Conservation (phyloP, 345 rosid genomes). For the Eucalyptus pauciflora region DNA sequence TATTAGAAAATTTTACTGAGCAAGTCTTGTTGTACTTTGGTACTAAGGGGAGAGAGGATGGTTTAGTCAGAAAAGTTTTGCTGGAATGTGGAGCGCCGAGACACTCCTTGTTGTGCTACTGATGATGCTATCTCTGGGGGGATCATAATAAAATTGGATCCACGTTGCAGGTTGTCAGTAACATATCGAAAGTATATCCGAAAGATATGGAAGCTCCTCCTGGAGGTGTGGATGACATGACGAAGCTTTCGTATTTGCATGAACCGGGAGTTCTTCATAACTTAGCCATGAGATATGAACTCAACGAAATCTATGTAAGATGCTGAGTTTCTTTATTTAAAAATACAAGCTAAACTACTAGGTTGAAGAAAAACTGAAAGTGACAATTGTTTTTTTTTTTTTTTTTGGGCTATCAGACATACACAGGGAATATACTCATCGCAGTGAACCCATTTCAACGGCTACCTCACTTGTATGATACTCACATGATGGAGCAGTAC, state of each 20-base stretch:
- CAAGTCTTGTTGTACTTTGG: neutral
- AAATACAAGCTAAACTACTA: neutral
- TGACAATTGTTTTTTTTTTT: neutral
- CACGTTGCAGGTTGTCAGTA: constrained; percentile 66
- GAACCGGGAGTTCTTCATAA: constrained; percentile 97
- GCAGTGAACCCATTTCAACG: constrained; percentile 99
- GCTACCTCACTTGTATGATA: constrained; percentile 94
- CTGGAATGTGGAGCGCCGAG: neutral
- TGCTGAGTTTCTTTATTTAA: neutral
- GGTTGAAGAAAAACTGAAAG: neutral
- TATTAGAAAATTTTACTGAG: neutral
- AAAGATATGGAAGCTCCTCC: constrained; percentile 96
- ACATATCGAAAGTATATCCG: constrained; percentile 73
- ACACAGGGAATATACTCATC: constrained; percentile 95
- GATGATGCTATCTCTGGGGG: neutral
- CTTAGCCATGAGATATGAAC: constrained; percentile 92
- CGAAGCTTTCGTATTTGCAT: constrained; percentile 96
- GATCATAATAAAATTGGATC: neutral
- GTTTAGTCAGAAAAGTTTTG: neutral
- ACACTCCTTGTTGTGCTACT: neutral
- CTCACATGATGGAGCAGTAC: constrained; percentile 99
- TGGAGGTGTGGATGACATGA: constrained; percentile 99
- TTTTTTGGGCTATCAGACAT: constrained; percentile 46
- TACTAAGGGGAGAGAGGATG: neutral
- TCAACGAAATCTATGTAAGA: constrained; percentile 93